Evolutionary conservation across 139 green algal genomes (phyloP), one percentile per base, ranked within the genome.

Genomic region (Chlamydomonas sphaeroides): DNA sequence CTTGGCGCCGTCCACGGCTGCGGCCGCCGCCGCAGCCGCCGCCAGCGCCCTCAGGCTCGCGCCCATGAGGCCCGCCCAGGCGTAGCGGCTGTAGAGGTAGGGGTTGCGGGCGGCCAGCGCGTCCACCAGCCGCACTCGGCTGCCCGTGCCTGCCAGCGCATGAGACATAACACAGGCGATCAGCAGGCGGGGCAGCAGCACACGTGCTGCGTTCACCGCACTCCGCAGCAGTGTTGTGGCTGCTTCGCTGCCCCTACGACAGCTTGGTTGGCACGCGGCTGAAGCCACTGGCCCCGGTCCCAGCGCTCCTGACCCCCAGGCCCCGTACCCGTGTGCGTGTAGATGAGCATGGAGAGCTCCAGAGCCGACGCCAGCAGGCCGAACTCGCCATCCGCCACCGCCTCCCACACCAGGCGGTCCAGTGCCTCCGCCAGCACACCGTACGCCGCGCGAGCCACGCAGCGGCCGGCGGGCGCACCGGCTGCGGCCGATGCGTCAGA

Each of bases 1-100:
- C n/a, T n/a, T n/a, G n/a, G n/a, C n/a, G n/a, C n/a, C n/a, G n/a
- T n/a, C n/a, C n/a, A n/a, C n/a, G n/a, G n/a, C n/a, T n/a, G n/a
- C n/a, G n/a, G n/a, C 28, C 4, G 68, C 32, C 1, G 70, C 51
- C 28, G 30, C 57, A 15, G 20, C 57, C 57, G 45, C 39, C n/a
- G 73, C 73, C 25, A 49, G 14, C 1, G 30, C 41, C 0, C 51
- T 15, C 42, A 83, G 76, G 26, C 30, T 39, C 35, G 45, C 8
- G 5, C 42, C 38, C 25, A 83, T 41, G 7, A 83, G 18, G 23
- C 76, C 62, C 4, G 3, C 33, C 76, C 76, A 83, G 0, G 38
- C 32, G 45, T 2, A 53, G 62, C 62, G 33, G 45, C 63, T 83
- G 76, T 39, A 73, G 33, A 83, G 76, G 63, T 74, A 74, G 30